A percentile compares a stretch with the other conserved stretches of the same genome.
Conservation (phyloP, 2,329 filamentous ascomycete species). For the Aureobasidium sp. region DNA sequence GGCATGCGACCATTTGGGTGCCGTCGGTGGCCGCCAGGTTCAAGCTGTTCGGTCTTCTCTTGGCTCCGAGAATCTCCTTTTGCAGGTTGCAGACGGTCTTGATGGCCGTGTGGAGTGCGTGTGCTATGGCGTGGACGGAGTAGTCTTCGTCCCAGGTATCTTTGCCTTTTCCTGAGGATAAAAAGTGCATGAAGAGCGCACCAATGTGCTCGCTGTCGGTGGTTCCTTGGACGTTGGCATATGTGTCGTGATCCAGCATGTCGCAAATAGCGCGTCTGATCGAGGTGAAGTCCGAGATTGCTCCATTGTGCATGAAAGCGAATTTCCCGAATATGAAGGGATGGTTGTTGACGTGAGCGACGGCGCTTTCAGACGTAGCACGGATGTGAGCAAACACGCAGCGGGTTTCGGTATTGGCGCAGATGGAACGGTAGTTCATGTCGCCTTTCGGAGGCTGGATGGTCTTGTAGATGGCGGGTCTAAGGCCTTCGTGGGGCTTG, state of each 20-base stretch:
- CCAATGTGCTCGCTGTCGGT: slow-evolving; percentile 48
- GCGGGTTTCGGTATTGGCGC: slow-evolving; percentile 42
- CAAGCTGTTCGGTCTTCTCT: slow-evolving; percentile 40
- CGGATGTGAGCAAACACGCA: slow-evolving; percentile 48
- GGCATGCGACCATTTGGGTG: slow-evolving; percentile 40
- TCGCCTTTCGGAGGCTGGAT: slow-evolving; percentile 46
- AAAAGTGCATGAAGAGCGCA: slow-evolving; percentile 41
- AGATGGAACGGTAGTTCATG: slow-evolving; percentile 46
- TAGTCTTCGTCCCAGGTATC: slow-evolving; percentile 38
- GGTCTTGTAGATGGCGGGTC: slow-evolving; percentile 46
- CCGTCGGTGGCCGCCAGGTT: slow-evolving; percentile 48
- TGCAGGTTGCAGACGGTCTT: slow-evolving; percentile 41
- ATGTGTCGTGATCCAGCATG: slow-evolving; percentile 40
- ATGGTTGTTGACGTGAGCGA: slow-evolving; percentile 46
- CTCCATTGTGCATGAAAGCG: slow-evolving; percentile 50
- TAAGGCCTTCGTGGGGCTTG: slow-evolving; percentile 28
- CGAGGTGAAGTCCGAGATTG: slow-evolving; percentile 38
- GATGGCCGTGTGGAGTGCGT: slow-evolving; percentile 35
- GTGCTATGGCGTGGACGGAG: slow-evolving; percentile 34
- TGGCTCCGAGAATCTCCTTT: slow-evolving; percentile 33
- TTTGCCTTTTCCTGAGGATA: slow-evolving; percentile 33
- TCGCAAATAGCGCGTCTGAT: slow-evolving; percentile 41
- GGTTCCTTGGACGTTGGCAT: slow-evolving; percentile 40
- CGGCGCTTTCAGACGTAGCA: slow-evolving; percentile 40
- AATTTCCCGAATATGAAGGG: slow-evolving; percentile 49